These are phyloP conservation scores for Thielaviopsis musarum DNA, from an alignment of 2,329 filamentous ascomycete genomes.

Conservation along the genomic window DNA sequence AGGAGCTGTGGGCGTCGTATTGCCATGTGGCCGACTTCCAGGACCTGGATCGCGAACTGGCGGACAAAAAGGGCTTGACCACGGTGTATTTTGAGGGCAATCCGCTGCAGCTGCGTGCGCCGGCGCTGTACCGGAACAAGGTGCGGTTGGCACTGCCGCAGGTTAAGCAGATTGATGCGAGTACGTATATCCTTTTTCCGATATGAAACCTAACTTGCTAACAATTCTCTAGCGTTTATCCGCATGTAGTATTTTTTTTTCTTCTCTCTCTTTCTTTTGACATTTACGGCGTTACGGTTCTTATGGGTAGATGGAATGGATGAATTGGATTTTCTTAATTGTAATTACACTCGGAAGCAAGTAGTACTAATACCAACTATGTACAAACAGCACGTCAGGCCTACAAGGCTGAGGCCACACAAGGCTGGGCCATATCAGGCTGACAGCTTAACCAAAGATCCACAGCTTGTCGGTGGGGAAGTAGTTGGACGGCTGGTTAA, in stretches of 20 bases:
- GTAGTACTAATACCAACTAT: too few species aligned
- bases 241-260: neutral
- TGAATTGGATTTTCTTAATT: too few species aligned
- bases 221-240: neutral
- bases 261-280: neutral
- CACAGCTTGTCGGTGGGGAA: slow-evolving; percentile 27
- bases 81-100: slow-evolving; percentile 97
- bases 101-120: slow-evolving; percentile 61
- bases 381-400: too few species aligned
- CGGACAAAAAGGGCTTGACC: slow-evolving; percentile 60
- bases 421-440: neutral
- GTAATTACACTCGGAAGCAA: too few species aligned
- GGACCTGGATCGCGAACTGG: slow-evolving; percentile 64
- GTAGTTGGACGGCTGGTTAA: slow-evolving; percentile 46
- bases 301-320: too few species aligned
- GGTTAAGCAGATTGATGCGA: slow-evolving; percentile 87
- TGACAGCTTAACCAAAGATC: slow-evolving; percentile 30
- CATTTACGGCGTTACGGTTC: too few species aligned
- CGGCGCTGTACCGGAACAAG: slow-evolving; percentile 89
- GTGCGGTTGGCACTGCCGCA: slow-evolving; percentile 74
- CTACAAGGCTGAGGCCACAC: too few species aligned
- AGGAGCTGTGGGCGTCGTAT: slow-evolving; percentile 90
- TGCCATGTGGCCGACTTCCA: slow-evolving; percentile 66
- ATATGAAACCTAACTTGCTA: neutral
- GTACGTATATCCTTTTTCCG: slow-evolving; percentile 41